Conservation (phyloP, 2,329 filamentous ascomycete species). For the Thelonectria discophora region DNA sequence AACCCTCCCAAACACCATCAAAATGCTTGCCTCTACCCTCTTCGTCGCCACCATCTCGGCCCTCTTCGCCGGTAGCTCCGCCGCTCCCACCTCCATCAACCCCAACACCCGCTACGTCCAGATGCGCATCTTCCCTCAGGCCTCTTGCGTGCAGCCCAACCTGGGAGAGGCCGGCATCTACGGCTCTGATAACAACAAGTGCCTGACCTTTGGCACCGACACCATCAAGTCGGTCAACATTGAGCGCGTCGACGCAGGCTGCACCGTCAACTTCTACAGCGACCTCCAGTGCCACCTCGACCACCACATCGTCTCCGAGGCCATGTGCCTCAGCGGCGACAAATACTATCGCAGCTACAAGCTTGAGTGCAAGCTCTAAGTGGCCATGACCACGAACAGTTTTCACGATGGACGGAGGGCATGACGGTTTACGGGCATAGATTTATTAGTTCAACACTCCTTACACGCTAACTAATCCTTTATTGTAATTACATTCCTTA, state of each 20-base stretch:
- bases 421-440: too few relatives aligned
- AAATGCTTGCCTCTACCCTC: conserved; percentile 14
- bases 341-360: conserved; percentile 13
- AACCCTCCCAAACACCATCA: background rate
- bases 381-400: too few relatives aligned
- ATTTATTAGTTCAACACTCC: too few relatives aligned
- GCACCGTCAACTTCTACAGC: background rate
- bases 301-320: background rate
- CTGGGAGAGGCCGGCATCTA: conserved; percentile 16
- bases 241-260: background rate
- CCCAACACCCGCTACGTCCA: conserved; percentile 6
- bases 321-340: conserved; percentile 3
- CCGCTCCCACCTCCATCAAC: background rate
- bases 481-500: too few relatives aligned
- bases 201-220: background rate
- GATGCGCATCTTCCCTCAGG: conserved; percentile 7
- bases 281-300: conserved; percentile 2
- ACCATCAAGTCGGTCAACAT: background rate
- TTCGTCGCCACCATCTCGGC: conserved; percentile 2
- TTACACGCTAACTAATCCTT: too few relatives aligned
- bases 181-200: conserved; percentile 7
- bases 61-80: conserved; percentile 3
- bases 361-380: conserved; percentile 1
- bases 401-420: too few relatives aligned
- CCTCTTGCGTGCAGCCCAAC: conserved; percentile 13